A percentile compares a stretch with the other conserved stretches of the same genome.
These are phyloP conservation scores for Aureobasidium sp. DNA, from an alignment of 2,329 filamentous ascomycete species.

Conservation along the genomic window DNA sequence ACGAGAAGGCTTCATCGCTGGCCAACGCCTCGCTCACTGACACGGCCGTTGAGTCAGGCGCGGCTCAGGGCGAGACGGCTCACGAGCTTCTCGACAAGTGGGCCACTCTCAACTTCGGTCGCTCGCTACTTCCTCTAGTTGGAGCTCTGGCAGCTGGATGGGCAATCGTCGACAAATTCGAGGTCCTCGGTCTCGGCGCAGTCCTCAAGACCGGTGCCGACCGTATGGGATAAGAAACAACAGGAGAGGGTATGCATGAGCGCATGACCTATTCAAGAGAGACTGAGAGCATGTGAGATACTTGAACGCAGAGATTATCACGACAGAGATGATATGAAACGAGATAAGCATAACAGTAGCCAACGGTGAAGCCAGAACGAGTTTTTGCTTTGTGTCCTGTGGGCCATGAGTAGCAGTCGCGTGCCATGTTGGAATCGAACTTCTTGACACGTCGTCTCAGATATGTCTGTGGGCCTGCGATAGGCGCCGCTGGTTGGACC, in stretches of 20 bases:
- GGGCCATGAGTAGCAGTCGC: background rate
- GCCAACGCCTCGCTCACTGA: slow-evolving; percentile 32
- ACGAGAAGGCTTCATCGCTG: slow-evolving; percentile 37
- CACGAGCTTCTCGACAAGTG: slow-evolving; percentile 51
- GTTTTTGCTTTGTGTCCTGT: background rate
- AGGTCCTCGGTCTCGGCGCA: slow-evolving; percentile 23
- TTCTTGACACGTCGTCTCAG: background rate
- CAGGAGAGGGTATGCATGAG: background rate
- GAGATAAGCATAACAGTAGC: background rate
- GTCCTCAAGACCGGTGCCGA: slow-evolving; percentile 23
- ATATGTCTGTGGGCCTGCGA: background rate
- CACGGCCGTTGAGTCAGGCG: slow-evolving; percentile 33
- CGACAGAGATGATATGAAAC: background rate
- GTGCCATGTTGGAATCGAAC: background rate
- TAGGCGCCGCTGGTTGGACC: background rate
- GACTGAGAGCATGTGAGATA: slow-evolving; percentile 1
- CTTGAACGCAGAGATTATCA: background rate
- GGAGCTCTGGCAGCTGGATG: slow-evolving; percentile 23
- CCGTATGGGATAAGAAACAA: slow-evolving; percentile 17
- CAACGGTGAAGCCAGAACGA: background rate
- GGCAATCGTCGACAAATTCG: slow-evolving; percentile 25
- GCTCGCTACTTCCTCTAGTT: slow-evolving; percentile 28
- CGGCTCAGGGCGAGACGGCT: slow-evolving; percentile 38
- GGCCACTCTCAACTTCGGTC: slow-evolving; percentile 45
- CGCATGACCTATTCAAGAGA: background rate